Conservation (phyloP, 2,329 filamentous ascomycete genomes). For the Alternaria triticimaculans region DNA sequence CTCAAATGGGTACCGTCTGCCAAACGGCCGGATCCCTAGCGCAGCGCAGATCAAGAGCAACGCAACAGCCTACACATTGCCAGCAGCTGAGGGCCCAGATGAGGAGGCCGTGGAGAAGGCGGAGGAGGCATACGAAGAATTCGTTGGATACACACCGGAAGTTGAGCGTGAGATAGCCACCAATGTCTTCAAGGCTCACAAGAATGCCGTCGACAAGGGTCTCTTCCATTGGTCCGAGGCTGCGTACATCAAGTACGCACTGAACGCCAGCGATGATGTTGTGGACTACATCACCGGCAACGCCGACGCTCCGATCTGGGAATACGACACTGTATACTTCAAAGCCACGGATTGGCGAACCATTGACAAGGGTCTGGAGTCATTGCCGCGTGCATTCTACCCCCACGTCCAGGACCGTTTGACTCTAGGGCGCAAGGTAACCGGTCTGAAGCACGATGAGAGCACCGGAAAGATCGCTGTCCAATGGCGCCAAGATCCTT, state of each 20-base stretch:
- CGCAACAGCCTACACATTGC: conserved; percentile 24
- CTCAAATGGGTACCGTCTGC: conserved; percentile 43
- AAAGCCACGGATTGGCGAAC: conserved; percentile 66
- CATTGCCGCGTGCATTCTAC: conserved; percentile 67
- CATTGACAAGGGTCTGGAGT: conserved; percentile 67
- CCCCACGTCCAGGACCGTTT: conserved; percentile 66
- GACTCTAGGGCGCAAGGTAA: conserved; percentile 63
- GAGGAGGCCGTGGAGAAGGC: conserved; percentile 26
- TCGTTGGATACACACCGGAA: conserved; percentile 27
- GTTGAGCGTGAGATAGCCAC: conserved; percentile 50
- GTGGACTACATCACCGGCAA: conserved; percentile 52
- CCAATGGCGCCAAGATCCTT: conserved; percentile 60
- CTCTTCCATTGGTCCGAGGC: conserved; percentile 71
- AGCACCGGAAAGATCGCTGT: conserved; percentile 62
- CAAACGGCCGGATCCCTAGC: conserved; percentile 44
- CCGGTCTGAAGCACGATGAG: conserved; percentile 62
- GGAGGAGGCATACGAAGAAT: conserved; percentile 26
- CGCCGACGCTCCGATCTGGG: conserved; percentile 56
- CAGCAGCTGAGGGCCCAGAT: conserved; percentile 23
- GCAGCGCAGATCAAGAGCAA: conserved; percentile 38
- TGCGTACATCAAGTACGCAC: conserved; percentile 65
- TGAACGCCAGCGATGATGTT: conserved; percentile 63
- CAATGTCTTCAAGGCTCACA: conserved; percentile 62
- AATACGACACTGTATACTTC: conserved; percentile 64
- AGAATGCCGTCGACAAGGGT: conserved; percentile 59